A percentile compares a stretch with the other conserved stretches of the same genome.
Evolutionary conservation across 176 grass and related monocot species (phyloP).

Genomic region (Stipa capillata): DNA sequence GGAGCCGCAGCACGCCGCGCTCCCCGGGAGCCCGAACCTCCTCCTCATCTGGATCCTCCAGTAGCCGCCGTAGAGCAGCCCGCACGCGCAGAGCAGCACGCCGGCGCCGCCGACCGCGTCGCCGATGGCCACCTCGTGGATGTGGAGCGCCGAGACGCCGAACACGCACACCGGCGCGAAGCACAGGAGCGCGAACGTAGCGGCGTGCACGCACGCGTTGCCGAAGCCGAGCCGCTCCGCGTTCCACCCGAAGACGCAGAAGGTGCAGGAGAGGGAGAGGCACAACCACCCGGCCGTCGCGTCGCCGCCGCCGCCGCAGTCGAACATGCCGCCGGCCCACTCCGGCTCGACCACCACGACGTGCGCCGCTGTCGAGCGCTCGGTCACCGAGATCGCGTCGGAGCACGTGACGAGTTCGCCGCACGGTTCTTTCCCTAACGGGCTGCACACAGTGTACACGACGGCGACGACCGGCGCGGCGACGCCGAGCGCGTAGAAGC

Average conservation of each 20-base stretch:
- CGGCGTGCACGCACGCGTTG: conserved; percentile 56
- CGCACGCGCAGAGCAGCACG: conserved; percentile 45
- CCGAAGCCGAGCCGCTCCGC: conserved; percentile 64
- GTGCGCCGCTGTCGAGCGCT: neutral
- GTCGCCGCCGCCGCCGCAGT: conserved; percentile 19
- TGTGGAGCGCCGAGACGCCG: conserved; percentile 59
- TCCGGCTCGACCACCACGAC: conserved; percentile 40
- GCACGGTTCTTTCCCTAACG: conserved; percentile 25
- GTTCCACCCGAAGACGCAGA: conserved; percentile 82
- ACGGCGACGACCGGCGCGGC: conserved; percentile 42
- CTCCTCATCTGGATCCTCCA: conserved; percentile 78
- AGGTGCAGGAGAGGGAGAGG: conserved; percentile 58
- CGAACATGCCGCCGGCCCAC: conserved; percentile 56
- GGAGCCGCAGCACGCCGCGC: conserved; percentile 28
- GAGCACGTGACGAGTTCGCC: neutral
- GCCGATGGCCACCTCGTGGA: conserved; percentile 32
- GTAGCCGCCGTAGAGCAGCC: conserved; percentile 64
- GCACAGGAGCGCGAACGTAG: conserved; percentile 62
- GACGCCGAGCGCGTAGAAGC: conserved; percentile 24
- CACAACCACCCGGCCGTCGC: neutral
- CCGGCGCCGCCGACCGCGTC: conserved; percentile 41
- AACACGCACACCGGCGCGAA: conserved; percentile 67
- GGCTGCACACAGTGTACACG: conserved; percentile 47
- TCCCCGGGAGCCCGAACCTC: conserved; percentile 34
- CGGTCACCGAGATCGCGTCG: neutral